Conservation (phyloP, 768 basidiomycete species). For the Boletus rex-veris region DNA sequence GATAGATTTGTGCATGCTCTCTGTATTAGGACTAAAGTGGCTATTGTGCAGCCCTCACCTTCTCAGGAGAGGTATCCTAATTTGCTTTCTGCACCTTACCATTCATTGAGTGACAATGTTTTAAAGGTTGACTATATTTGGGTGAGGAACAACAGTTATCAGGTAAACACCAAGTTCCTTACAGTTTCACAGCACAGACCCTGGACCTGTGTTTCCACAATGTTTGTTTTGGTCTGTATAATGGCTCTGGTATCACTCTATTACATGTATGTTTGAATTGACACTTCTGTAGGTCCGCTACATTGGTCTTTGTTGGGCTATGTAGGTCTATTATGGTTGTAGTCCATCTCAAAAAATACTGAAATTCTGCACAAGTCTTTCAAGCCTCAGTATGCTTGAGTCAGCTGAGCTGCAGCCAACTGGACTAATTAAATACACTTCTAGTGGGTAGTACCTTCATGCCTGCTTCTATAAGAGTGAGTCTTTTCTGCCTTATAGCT, state of each 20-base stretch:
- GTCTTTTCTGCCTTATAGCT: not conserved
- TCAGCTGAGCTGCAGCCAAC: too few species aligned
- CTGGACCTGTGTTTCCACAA: constrained; percentile 12
- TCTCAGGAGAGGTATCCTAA: constrained; percentile 2
- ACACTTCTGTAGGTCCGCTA: not conserved
- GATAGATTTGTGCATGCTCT: not conserved
- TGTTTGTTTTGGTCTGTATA: constrained; percentile 6
- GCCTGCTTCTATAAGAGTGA: not conserved
- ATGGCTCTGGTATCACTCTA: too few species aligned
- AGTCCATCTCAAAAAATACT: not conserved
- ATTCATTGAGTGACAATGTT: not conserved
- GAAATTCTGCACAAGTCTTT: not conserved
- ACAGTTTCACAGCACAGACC: not conserved
- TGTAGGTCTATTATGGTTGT: not conserved
- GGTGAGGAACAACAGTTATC: constrained; percentile 1
- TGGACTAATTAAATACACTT: not conserved
- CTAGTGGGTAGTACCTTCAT: not conserved
- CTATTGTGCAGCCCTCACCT: constrained; percentile 3
- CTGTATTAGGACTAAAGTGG: too few species aligned
- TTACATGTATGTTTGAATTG: not conserved
- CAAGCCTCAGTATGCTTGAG: not conserved
- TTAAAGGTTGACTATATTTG: constrained; percentile 17
- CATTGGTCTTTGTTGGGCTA: not conserved
- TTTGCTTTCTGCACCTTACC: too few species aligned
- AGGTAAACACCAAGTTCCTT: not conserved